phyloP scores from a whole-genome alignment of 257 asterid species.

The Lycium barbarum region DNA sequence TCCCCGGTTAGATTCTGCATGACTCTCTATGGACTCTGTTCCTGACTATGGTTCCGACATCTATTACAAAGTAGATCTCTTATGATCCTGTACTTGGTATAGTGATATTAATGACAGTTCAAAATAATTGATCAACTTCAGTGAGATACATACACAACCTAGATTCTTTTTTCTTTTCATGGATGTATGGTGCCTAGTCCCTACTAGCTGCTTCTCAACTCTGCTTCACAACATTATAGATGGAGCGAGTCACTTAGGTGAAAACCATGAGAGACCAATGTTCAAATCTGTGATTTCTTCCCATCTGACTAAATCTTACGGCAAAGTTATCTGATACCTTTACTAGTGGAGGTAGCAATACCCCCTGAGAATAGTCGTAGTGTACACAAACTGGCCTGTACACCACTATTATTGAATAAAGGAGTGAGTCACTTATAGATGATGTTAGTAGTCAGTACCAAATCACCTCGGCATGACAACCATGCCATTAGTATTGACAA shows the following conservation, averaged over 20 bases:
- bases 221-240: neutral
- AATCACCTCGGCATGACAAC: conserved; percentile 1
- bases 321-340: neutral
- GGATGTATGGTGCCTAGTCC: neutral
- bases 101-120: neutral
- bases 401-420: neutral
- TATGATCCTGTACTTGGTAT: neutral
- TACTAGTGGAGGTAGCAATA: neutral
- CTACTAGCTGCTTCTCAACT: neutral
- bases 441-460: neutral
- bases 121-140: too few relatives aligned
- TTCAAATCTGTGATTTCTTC: conserved; percentile 1
- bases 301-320: neutral
- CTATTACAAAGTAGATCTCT: neutral
- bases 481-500: neutral
- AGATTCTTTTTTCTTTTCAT: neutral
- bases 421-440: neutral
- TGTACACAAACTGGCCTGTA: neutral
- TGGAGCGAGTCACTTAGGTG: neutral
- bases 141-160: too few relatives aligned
- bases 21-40: neutral
- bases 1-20: neutral
- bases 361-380: neutral
- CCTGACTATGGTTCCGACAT: neutral
- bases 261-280: neutral